Conservation (phyloP, 2,329 filamentous ascomycete species). For the Colletotrichum cordylinicola region DNA sequence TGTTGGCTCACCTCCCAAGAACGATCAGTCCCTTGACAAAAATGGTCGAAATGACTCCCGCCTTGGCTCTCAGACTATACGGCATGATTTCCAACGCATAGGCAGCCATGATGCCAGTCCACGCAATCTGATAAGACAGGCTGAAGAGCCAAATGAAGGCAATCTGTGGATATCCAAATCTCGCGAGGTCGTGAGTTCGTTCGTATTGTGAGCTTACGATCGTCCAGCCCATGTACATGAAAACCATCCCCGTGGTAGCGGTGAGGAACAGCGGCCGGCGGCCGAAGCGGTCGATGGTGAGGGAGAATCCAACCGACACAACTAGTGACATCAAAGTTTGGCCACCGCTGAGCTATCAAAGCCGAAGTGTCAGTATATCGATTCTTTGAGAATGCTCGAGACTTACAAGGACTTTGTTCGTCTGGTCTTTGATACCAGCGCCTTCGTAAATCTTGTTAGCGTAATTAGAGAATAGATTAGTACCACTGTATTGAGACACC, state of each 20-base stretch:
- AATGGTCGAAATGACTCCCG: background rate
- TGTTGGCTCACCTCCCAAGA: background rate
- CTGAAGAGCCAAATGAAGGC: background rate
- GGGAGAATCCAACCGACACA: background rate
- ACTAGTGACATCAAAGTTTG: background rate
- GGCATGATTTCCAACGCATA: background rate
- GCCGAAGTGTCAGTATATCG: background rate
- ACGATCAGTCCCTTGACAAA: background rate
- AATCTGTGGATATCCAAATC: background rate
- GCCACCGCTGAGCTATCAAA: background rate
- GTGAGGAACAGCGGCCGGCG: background rate
- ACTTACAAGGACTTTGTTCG: background rate
- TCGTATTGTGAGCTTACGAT: background rate
- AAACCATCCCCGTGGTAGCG: background rate
- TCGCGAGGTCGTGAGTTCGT: background rate
- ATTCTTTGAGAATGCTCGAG: background rate
- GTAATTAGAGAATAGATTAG: background rate
- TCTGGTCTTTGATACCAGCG: background rate
- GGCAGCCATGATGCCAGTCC: background rate
- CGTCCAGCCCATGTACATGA: background rate
- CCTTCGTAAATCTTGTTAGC: background rate
- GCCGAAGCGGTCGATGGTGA: background rate
- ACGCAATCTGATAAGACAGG: background rate
- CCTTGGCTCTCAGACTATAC: background rate
- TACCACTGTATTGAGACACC: background rate